A percentile compares a stretch with the other conserved stretches of the same genome.
These are phyloP conservation scores for Prunus padus DNA, from an alignment of 306 rosid genomes.

Conservation along the genomic window DNA sequence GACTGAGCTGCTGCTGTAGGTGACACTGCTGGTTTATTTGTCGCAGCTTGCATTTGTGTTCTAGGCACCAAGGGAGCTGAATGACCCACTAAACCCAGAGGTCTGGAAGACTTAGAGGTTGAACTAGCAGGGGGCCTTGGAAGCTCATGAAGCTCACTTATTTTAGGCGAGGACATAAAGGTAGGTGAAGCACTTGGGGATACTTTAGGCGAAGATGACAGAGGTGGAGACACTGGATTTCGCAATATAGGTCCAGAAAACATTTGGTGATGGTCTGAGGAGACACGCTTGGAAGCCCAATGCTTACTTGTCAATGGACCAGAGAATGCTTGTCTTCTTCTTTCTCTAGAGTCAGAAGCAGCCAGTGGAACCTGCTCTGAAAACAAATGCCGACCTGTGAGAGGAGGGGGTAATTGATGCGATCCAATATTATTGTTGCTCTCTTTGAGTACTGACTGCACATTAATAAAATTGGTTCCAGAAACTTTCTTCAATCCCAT, in stretches of 20 bases:
- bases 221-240: conserved; percentile 61
- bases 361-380: conserved; percentile 39
- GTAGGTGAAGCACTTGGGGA: conserved; percentile 81
- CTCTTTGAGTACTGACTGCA: conserved; percentile 67
- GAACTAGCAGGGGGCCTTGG: conserved; percentile 82
- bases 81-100: conserved; percentile 59
- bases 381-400: conserved; percentile 44
- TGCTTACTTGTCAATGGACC: conserved; percentile 78
- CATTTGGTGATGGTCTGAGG: conserved; percentile 49
- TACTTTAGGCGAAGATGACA: conserved; percentile 64
- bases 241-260: conserved; percentile 84
- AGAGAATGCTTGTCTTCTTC: conserved; percentile 75
- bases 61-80: conserved; percentile 76
- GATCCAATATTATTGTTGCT: conserved; percentile 60
- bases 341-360: conserved; percentile 58
- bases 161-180: conserved; percentile 71
- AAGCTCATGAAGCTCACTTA: conserved; percentile 97
- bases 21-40: conserved; percentile 40
- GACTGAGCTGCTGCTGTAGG: conserved; percentile 55
- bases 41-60: conserved; percentile 51
- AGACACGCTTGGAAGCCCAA: conserved; percentile 47
- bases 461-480: conserved; percentile 36
- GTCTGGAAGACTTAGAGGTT: conserved; percentile 53
- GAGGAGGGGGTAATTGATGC: conserved; percentile 61
- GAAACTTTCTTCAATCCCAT: conserved; percentile 43